Evolutionary conservation across 768 basidiomycete species (phyloP).

Genomic region (Collybia nuda): DNA sequence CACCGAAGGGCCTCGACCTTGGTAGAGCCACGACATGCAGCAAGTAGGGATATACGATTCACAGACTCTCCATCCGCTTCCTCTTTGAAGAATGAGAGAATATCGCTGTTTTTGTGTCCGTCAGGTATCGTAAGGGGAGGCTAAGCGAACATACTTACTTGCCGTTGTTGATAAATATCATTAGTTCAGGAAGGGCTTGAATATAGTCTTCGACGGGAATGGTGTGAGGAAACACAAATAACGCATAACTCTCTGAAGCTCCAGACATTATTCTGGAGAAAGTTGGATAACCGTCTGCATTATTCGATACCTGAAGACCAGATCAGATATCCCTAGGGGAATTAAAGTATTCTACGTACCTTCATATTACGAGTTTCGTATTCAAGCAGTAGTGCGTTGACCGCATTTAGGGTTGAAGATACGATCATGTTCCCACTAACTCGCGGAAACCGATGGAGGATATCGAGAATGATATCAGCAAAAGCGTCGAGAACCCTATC

Average conservation of each 20-base stretch:
- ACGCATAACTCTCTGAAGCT: conserved; percentile 28
- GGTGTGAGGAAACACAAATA: conserved; percentile 32
- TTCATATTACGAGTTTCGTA: conserved; percentile 24
- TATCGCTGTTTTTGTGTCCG: conserved; percentile 24
- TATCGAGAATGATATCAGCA: conserved; percentile 27
- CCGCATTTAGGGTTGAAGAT: conserved; percentile 31
- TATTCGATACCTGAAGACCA: conserved; percentile 5
- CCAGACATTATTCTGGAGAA: conserved; percentile 30
- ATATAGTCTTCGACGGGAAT: conserved; percentile 30
- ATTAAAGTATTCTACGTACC: conserved; percentile 10
- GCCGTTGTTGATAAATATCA: conserved; percentile 26
- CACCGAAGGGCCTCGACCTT: conserved; percentile 24
- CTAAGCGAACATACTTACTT: conserved; percentile 29
- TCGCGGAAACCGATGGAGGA: conserved; percentile 23
- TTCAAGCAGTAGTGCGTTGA: conserved; percentile 32
- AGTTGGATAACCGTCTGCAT: conserved; percentile 16
- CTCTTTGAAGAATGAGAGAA: conserved; percentile 42
- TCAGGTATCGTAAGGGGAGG: background rate
- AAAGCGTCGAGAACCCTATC: conserved; percentile 30
- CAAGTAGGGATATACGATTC: conserved; percentile 33
- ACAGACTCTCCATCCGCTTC: conserved; percentile 30
- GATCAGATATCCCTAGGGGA: background rate
- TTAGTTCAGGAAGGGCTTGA: conserved; percentile 38
- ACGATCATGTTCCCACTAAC: conserved; percentile 33
- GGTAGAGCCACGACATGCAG: conserved; percentile 16